Percentiles rank a stretch among this genome's conserved stretches.
phyloP scores from a whole-genome alignment of 768 basidiomycete species.

The Psilocybe tampanensis region DNA sequence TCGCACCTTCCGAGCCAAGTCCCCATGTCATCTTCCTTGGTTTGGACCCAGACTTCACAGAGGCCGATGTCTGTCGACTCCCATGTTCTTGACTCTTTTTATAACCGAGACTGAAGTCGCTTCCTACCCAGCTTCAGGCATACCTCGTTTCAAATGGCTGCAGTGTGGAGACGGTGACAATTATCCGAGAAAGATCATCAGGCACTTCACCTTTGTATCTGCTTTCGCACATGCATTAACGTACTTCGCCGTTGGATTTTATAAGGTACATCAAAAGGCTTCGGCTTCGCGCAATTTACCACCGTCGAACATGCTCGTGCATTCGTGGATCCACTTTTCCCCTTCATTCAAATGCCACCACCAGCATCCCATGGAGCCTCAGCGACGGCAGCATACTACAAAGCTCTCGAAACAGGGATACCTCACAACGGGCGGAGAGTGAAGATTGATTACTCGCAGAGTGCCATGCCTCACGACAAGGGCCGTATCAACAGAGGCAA shows the following conservation, averaged over 20 bases:
- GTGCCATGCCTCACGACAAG: conserved; percentile 71
- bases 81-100: conserved; percentile 31
- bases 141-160: conserved; percentile 74
- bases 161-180: conserved; percentile 85
- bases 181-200: conserved; percentile 95
- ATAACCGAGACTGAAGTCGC: conserved; percentile 37
- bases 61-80: conserved; percentile 81
- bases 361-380: conserved; percentile 87
- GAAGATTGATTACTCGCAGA: conserved; percentile 96
- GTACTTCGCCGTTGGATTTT: conserved; percentile 66
- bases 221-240: conserved; percentile 73
- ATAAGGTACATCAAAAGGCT: conserved; percentile 92
- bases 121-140: conserved; percentile 69
- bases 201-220: conserved; percentile 89
- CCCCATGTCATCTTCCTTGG: conserved; percentile 96
- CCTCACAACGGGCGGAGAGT: conserved; percentile 83
- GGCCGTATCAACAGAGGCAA: conserved; percentile 61
- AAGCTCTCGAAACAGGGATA: conserved; percentile 68
- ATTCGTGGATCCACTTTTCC: conserved; percentile 90
- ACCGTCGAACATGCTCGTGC: conserved; percentile 84
- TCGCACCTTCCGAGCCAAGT: conserved; percentile 83
- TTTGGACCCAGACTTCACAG: conserved; percentile 88
- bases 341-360: conserved; percentile 91
- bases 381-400: conserved; percentile 70
- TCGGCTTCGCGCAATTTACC: conserved; percentile 95